phyloP scores from a whole-genome alignment of 2,329 filamentous ascomycete species.

The Diaporthe velutina region DNA sequence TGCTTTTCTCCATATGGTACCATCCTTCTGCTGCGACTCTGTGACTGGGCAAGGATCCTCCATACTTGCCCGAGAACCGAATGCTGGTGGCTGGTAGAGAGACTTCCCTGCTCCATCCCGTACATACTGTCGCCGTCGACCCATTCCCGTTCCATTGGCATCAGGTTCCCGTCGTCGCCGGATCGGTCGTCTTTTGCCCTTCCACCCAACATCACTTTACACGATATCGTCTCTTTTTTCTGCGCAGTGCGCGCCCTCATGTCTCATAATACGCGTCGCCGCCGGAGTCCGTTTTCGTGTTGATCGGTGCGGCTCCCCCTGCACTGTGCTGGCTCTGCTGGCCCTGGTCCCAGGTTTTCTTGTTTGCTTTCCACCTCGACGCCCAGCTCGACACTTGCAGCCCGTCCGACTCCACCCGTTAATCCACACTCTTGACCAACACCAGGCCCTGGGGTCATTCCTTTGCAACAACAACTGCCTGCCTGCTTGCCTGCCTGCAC shows the following conservation, averaged over 20 bases:
- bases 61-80: slow-evolving; percentile 21
- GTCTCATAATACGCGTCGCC: slow-evolving; percentile 27
- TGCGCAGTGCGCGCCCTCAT: slow-evolving; percentile 35
- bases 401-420: slow-evolving; percentile 31
- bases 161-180: slow-evolving; percentile 20
- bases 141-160: slow-evolving; percentile 12
- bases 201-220: slow-evolving; percentile 3
- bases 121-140: slow-evolving; percentile 17
- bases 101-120: neutral
- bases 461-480: slow-evolving; percentile 10
- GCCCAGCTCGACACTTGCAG: slow-evolving; percentile 30
- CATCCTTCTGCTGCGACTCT: slow-evolving; percentile 24
- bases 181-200: slow-evolving; percentile 15
- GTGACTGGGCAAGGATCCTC: slow-evolving; percentile 21
- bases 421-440: slow-evolving; percentile 37
- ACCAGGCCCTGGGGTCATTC: slow-evolving; percentile 30
- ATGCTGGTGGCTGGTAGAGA: slow-evolving; percentile 26
- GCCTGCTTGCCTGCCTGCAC: neutral
- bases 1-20: slow-evolving; percentile 22
- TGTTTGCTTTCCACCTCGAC: slow-evolving; percentile 28
- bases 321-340: slow-evolving; percentile 18
- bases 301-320: slow-evolving; percentile 30
- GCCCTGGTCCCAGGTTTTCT: slow-evolving; percentile 24
- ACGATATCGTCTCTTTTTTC: slow-evolving; percentile 22
- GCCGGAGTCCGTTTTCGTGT: slow-evolving; percentile 11